Conservation (phyloP, 169 alveolate genomes). For the Pseudocohnilembus persalinus region DNA sequence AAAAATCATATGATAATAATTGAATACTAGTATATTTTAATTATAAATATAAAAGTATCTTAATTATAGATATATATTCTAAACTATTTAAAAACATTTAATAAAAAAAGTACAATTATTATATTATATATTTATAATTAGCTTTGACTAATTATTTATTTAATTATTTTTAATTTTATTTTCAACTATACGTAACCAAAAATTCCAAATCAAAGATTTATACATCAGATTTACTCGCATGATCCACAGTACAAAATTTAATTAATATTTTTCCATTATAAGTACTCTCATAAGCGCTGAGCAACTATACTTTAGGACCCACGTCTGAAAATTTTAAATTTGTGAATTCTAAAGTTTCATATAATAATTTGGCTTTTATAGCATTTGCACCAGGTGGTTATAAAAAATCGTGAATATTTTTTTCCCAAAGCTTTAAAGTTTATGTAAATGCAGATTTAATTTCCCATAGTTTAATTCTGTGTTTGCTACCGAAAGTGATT, state of each 20-base stretch:
- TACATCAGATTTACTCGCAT: conserved; percentile 4
- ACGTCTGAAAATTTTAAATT: conserved; percentile 19
- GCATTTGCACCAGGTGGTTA: background rate
- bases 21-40: no score
- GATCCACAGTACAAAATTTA: conserved; percentile 17
- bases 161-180: no score
- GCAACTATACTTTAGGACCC: conserved; percentile 5
- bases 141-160: no score
- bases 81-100: no score
- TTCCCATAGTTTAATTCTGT: conserved; percentile 15
- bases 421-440: conserved; percentile 23
- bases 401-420: conserved; percentile 7
- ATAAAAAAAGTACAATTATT: no score
- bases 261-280: conserved; percentile 7
- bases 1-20: no score
- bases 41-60: no score
- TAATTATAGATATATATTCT: no score
- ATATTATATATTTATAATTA: no score
- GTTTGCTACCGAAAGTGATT: conserved; percentile 10
- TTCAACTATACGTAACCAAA: conserved; percentile 17
- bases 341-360: conserved; percentile 16
- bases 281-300: conserved; percentile 17
- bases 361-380: conserved; percentile 10
- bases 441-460: conserved; percentile 2
- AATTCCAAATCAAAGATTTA: conserved; percentile 23